Evolutionary conservation across 768 basidiomycete species (phyloP).

Genomic region (Sporobolomyces pararoseus): DNA sequence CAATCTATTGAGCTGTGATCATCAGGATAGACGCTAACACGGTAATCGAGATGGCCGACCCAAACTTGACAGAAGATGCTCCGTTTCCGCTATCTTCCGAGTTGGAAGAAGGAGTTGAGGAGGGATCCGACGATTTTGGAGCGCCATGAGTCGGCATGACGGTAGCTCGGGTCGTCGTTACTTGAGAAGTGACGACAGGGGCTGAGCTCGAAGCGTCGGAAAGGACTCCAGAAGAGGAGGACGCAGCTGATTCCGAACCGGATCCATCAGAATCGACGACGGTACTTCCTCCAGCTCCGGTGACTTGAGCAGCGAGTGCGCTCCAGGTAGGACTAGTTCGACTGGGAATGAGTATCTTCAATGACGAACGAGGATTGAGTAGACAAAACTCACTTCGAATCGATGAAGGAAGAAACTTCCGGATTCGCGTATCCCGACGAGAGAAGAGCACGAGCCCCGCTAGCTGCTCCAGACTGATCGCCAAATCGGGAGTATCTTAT

Average conservation of each 20-base stretch:
- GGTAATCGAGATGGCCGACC: too few species aligned
- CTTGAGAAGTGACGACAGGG: not conserved
- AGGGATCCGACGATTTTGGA: not conserved
- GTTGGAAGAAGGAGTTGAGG: not conserved
- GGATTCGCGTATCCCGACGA: not conserved
- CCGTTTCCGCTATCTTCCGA: not conserved
- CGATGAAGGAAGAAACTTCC: constrained; percentile 9
- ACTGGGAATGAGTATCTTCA: not conserved
- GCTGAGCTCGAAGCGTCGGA: not conserved
- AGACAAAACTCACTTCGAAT: not conserved
- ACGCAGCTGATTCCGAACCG: not conserved
- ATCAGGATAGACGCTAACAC: too few species aligned
- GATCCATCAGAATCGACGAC: not conserved
- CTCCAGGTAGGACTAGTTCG: constrained; percentile 6
- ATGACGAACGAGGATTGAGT: not conserved
- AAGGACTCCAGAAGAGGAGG: too few species aligned
- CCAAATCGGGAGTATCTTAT: not conserved
- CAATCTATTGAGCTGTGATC: too few species aligned
- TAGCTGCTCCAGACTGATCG: constrained; percentile 10
- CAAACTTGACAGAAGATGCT: not conserved
- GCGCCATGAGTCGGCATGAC: not conserved
- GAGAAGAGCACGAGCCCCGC: not conserved
- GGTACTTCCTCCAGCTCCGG: not conserved
- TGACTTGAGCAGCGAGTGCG: constrained; percentile 5
- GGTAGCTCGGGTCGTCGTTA: not conserved